Percentiles rank a stretch among this genome's conserved stretches.
Evolutionary conservation across 768 basidiomycete genomes (phyloP).

Genomic region (Amanita pallidorosea): DNA sequence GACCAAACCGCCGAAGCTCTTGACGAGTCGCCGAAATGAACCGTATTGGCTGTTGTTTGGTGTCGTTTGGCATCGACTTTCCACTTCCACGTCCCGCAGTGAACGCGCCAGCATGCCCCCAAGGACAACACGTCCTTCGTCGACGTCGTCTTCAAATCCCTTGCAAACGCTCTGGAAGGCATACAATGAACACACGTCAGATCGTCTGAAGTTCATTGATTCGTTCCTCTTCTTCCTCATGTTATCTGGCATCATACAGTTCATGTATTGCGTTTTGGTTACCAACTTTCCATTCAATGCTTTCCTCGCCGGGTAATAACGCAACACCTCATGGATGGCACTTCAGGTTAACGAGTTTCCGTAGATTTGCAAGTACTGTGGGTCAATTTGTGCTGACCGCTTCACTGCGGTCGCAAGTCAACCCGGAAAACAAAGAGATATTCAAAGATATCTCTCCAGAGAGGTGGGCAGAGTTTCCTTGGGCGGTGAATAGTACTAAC

Average conservation of each 20-base stretch:
- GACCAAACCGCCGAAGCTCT: neutral
- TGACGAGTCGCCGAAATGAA: neutral
- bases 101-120: constrained; percentile 20
- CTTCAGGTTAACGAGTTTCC: neutral
- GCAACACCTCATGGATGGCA: neutral
- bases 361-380: constrained; percentile 83
- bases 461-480: constrained; percentile 42
- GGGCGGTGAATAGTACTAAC: neutral
- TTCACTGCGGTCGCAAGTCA: constrained; percentile 85
- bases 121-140: constrained; percentile 20
- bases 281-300: constrained; percentile 97
- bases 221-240: constrained; percentile 86
- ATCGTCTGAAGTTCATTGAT: constrained; percentile 91
- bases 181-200: constrained; percentile 67
- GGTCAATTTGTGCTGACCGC: constrained; percentile 97
- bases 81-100: constrained; percentile 21
- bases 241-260: constrained; percentile 83
- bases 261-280: constrained; percentile 83
- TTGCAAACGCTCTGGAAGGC: constrained; percentile 59
- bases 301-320: constrained; percentile 83
- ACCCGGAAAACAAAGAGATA: constrained; percentile 68
- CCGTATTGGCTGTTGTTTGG: constrained; percentile 13
- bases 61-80: constrained; percentile 21
- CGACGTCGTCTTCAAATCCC: constrained; percentile 18
- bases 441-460: constrained; percentile 94